Base-by-base conservation (phyloP, 768 basidiomycete genomes). In the Leccinum disarticulatum region DNA sequence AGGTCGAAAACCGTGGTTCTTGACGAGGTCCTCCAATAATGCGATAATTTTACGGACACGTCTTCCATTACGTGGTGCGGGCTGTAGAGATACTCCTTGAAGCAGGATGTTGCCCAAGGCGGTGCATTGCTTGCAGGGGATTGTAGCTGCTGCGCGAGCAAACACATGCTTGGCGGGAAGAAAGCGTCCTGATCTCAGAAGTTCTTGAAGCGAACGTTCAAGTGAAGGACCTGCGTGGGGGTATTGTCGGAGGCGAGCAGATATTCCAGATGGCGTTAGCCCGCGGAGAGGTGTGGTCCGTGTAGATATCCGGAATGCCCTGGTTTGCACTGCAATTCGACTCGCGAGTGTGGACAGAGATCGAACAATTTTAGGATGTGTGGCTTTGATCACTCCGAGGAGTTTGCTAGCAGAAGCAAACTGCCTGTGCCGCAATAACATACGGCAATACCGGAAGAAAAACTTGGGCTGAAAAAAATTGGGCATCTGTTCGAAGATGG, bases 71-170 rank as follows among this genome's bases (percentile, higher is more conserved):
- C 77, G 74, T 30, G 73, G 73, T 36, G 65, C 63, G 35, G 71
- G 66, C 33, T 60, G 68, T 17, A 67, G 61, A 33, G 81, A 61
- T 7, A 76, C 66, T 2, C 79, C 81, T 56, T 85, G 77, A 3
- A 90, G 68, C 31, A 88, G 77, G 31, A 78, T 77, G 64, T 90
- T 91, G 3, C 85, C 85, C 11, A 87, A 67, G 22, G 70, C 63
- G 0, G 85, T 84, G 46, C 73, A 68, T 14, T 69, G 69, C 58
- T 63, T 66, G 4, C 57, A 17, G 57, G 78, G 74, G 19, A 79
- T 60, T 1, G 68, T 63, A 22, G 58, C 52, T 30, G 67, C 68
- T 2, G 70, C 69, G 27, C 70, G 56, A 19, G 64, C 64, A 60
- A 82, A 77, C 5, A 85, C 59, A 57, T 66, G 75, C 56, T 77